Evolutionary conservation across 225 moss, liverwort and hornwort species (phyloP), one percentile per base, ranked within the genome.

Genomic region (Polytrichum formosum): DNA sequence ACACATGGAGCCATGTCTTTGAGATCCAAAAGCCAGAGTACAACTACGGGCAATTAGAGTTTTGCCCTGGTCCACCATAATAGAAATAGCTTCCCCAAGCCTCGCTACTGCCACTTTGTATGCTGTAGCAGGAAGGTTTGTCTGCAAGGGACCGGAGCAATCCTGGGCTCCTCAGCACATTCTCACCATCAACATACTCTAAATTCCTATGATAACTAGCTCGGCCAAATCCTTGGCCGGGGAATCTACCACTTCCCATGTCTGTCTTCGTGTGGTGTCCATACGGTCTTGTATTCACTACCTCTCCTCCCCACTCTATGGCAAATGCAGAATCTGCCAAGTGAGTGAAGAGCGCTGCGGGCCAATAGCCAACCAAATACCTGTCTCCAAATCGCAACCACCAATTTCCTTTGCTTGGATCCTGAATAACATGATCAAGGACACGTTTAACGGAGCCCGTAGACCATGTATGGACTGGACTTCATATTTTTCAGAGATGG

Each of bases 361-460:
- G 66, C 66, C 66, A 66, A 46, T 66, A 66, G 66, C 66, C 66
- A 19, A 66, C 66, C 21, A 66, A 46, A n/a, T 66, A 33, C 6
- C 23, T 33, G 23, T 37, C 46, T 20, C 66, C 66, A n/a, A 66
- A 66, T 25, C 46, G 19, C 66, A 66, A 13, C 66, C 66, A 66
- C 66, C 66, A 66, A 33, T 66, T 66, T 6, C 66, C 66, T 46
- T 20, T 33, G n/a, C 7, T 46, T 35, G 66, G 66, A 33, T 66
- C 66, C 66, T 66, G 66, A 58, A 58, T n/a, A 61, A 37, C 37
- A 13, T 10, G 13, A 37, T 37, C 37, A 37, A 37, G 37, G 13
- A 13, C 37, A 37, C 13, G 37, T 37, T 37, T 37, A 37, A 37
- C 10, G 10, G 37, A 37, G 37, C 3, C 37, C 33, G 33, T 33